Evolutionary conservation across 2,329 filamentous ascomycete species (phyloP).

Genomic region (Bipolaris cookei): DNA sequence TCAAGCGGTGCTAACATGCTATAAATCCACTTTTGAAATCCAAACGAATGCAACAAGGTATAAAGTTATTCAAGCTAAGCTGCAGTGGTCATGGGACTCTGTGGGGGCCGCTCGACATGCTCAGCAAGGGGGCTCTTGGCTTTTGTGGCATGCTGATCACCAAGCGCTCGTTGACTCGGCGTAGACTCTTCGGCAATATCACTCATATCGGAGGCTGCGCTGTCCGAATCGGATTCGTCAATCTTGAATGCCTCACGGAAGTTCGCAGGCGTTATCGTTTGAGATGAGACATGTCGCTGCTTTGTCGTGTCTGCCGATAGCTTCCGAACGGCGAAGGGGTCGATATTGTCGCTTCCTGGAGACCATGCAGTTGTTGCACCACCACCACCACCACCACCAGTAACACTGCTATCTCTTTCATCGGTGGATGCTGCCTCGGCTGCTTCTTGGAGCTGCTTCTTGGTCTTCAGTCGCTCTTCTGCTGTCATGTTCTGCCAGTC

Average conservation of each 20-base stretch:
- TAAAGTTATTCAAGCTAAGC: constrained; percentile 18
- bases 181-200: constrained; percentile 43
- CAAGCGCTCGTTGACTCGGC: constrained; percentile 15
- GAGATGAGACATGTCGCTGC: constrained; percentile 45
- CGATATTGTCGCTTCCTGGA: constrained; percentile 24
- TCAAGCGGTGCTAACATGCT: constrained; percentile 25
- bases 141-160: constrained; percentile 18
- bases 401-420: constrained; percentile 35
- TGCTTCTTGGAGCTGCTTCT: constrained; percentile 47
- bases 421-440: constrained; percentile 34
- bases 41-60: constrained; percentile 20
- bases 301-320: constrained; percentile 39
- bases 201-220: constrained; percentile 40
- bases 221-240: constrained; percentile 30
- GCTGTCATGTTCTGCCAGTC: constrained; percentile 72
- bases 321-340: constrained; percentile 31
- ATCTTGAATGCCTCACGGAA: constrained; percentile 34
- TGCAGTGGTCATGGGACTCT: constrained; percentile 21
- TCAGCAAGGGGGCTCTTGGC: constrained; percentile 23
- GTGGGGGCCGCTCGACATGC: constrained; percentile 15
- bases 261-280: constrained; percentile 44
- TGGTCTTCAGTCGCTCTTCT: constrained; percentile 49
- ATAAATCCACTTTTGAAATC: constrained; percentile 26
- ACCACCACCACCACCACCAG: constrained; percentile 37
- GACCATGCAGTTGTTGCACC: constrained; percentile 32